Evolutionary conservation across 2,329 filamentous ascomycete genomes (phyloP).

Genomic region (Neoscytalidium dimidiatum): DNA sequence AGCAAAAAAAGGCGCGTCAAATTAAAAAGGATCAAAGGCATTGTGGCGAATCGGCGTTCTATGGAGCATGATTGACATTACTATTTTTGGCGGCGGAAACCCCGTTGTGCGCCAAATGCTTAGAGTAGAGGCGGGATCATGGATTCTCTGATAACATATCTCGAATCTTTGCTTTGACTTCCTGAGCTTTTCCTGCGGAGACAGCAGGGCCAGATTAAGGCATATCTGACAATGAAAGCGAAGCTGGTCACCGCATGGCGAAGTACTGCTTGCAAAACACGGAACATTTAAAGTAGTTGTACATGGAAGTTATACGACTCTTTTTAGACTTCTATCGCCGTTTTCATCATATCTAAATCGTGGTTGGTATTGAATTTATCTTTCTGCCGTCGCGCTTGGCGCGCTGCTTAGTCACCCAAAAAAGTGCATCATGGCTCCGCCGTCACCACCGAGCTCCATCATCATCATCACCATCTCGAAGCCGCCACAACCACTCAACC

Average conservation of each 20-base stretch:
- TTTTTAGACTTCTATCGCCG: too few species aligned
- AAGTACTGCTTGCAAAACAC: too few species aligned
- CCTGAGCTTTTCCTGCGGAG: too few species aligned
- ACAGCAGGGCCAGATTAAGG: too few species aligned
- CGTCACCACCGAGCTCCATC: conserved; percentile 13
- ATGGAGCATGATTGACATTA: neutral
- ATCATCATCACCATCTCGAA: neutral
- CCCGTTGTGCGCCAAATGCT: neutral
- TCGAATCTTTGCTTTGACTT: too few species aligned
- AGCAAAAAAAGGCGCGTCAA: neutral
- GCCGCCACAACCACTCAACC: neutral
- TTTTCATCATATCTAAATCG: neutral
- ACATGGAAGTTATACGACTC: too few species aligned
- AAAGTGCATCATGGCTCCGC: conserved; percentile 15
- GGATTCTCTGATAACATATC: too few species aligned
- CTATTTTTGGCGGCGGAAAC: neutral
- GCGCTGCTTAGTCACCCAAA: conserved; percentile 21
- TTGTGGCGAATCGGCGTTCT: conserved; percentile 10
- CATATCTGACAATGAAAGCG: too few species aligned
- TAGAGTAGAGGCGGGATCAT: neutral
- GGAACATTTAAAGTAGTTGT: too few species aligned
- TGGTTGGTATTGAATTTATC: neutral
- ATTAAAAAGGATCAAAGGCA: neutral
- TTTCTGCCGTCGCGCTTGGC: conserved; percentile 8
- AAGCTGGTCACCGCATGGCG: too few species aligned